Evolutionary conservation across 768 basidiomycete genomes (phyloP), one percentile per base, ranked within the genome.

Genomic region (Pisolithus albus): DNA sequence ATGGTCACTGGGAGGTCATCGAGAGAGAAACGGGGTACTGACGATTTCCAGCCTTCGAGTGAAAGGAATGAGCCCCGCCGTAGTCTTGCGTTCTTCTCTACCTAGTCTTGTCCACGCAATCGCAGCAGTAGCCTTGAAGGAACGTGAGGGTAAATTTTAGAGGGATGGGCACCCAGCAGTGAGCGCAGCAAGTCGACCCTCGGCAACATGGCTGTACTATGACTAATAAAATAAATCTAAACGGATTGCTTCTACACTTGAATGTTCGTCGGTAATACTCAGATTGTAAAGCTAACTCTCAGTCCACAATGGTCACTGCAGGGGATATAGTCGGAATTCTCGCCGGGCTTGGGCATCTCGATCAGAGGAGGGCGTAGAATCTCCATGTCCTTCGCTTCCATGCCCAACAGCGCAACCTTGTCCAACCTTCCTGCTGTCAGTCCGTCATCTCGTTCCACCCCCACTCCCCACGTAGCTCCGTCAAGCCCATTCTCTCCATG

Each of bases 241-340:
- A 23, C 2, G 21, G 4, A 23, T 23, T 23, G 21, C 21, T 23
- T 23, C 21, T 23, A 23, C 21, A 2, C 21, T 23, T 23, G 21
- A 23, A 23, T 23, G 21, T 23, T 23, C 21, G 21, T 23, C 21
- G 19, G 19, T 19, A 43, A 13, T 23, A 43, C 21, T 59, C 52
- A 59, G 56, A 62, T 38, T 41, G 51, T 61, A 44, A 70, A 68
- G 54, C 46, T 60, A 53, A 58, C 61, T 52, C 59, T 60, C 63
- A 72, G 56, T 57, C 72, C 70, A 52, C 54, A 70, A 53, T 74
- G 72, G 57, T 72, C 72, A 52, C 73, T 74, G 53, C 64, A 68
- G 51, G 62, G 61, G 41, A 51, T 63, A n/a, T 52, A n/a, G 36
- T 61, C 59, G 52, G 42, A 15, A 23, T 23, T 23, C 42, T 43